Evolutionary conservation across 805 yeast species (phyloP).

Genomic region (Candida railenensis): DNA sequence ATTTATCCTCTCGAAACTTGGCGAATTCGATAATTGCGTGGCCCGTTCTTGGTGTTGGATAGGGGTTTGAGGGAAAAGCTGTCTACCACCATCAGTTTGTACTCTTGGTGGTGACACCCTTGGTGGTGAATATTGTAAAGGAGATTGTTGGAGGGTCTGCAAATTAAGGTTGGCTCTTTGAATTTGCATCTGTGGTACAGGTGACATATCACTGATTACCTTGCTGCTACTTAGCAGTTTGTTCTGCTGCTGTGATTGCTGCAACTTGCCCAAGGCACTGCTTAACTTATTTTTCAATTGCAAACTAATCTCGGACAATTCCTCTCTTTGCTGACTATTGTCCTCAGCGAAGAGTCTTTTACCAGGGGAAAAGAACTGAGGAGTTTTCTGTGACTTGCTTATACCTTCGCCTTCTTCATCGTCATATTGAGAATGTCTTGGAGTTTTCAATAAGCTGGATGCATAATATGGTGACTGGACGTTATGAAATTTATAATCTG

Average conservation of each 20-base stretch:
- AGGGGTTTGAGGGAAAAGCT: neutral
- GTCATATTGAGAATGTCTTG: constrained; percentile 25
- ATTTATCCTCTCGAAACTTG: constrained; percentile 5
- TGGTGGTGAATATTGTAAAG: constrained; percentile 13
- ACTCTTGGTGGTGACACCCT: constrained; percentile 7
- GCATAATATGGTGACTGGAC: constrained; percentile 28
- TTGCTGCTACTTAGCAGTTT: constrained; percentile 9
- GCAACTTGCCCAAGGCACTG: constrained; percentile 41
- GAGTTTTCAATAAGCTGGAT: constrained; percentile 28
- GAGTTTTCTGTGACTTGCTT: constrained; percentile 34
- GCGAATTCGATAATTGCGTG: constrained; percentile 4
- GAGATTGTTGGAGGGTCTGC: constrained; percentile 38
- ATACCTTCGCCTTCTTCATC: constrained; percentile 23
- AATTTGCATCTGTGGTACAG: constrained; percentile 1
- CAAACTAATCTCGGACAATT: constrained; percentile 36
- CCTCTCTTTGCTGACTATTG: constrained; percentile 23
- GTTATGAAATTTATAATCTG: constrained; percentile 29
- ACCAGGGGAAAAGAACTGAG: constrained; percentile 41
- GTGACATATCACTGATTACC: constrained; percentile 2
- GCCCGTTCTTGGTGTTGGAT: neutral
- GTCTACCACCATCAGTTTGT: neutral
- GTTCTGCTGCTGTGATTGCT: constrained; percentile 13
- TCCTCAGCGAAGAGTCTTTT: constrained; percentile 35
- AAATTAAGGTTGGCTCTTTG: constrained; percentile 34
- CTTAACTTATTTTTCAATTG: constrained; percentile 37